Evolutionary conservation across 768 basidiomycete species (phyloP).

Genomic region (Mrakia blollopis): DNA sequence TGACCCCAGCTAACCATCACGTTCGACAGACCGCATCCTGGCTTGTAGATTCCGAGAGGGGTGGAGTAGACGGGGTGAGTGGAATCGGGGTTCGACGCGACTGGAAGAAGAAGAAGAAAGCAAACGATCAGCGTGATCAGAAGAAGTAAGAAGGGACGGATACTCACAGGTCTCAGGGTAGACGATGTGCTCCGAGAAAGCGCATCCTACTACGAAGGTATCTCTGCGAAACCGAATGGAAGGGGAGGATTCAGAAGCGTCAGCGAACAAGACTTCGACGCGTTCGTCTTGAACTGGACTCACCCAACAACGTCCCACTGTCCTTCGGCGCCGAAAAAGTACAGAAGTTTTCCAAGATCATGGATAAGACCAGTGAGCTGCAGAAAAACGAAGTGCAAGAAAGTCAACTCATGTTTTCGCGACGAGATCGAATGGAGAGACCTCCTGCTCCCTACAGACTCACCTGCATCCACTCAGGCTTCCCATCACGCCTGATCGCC

Average conservation of each 20-base stretch:
- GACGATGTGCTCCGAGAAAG: conserved; percentile 69
- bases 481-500: conserved; percentile 75
- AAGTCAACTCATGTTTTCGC: not conserved
- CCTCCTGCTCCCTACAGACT: too few relatives aligned
- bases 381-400: not conserved
- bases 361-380: conserved; percentile 52
- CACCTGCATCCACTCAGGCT: conserved; percentile 75
- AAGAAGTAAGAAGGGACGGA: not conserved
- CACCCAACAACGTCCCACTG: conserved; percentile 90
- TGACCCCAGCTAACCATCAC: conserved; percentile 79
- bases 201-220: conserved; percentile 77
- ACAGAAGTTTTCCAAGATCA: conserved; percentile 81
- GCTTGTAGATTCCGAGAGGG: conserved; percentile 67
- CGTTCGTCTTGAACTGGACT: not conserved
- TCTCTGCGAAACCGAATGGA: conserved; percentile 42
- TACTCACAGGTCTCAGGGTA: conserved; percentile 66
- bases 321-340: conserved; percentile 64
- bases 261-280: not conserved
- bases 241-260: not conserved
- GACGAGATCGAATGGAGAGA: too few relatives aligned
- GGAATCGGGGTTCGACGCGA: conserved; percentile 60
- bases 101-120: not conserved
- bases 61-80: conserved; percentile 63
- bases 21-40: conserved; percentile 75
- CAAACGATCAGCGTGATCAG: not conserved